Base-by-base conservation (phyloP, 768 basidiomycete genomes). In the Pisolithus microcarpus region DNA sequence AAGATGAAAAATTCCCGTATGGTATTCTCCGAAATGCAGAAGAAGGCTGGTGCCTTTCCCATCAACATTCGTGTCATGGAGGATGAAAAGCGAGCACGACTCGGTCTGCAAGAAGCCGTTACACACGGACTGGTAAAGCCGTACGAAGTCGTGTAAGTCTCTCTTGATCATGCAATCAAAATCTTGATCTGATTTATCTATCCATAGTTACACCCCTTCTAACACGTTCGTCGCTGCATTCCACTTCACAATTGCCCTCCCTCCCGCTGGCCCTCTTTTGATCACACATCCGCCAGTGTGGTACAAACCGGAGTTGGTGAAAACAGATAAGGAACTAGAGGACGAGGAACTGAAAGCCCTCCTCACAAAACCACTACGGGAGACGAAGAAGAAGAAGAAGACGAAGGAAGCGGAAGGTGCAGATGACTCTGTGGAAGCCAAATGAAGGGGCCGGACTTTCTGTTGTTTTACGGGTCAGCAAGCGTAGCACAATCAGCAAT, bases 1-100 rank as follows among this genome's bases (percentile, higher is more conserved):
- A 98, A 98, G 76, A 86, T 95, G 84, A 97, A 95, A 76, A 95
- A 88, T 56, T 94, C 93, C 40, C 87, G 95, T 56, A 81, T 86
- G n/a, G 86, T 95, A 38, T 98, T 97, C 73, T 88, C 89, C 46
- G 95, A 98, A 70, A 90, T 97, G 61, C 90, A 94, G 72, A 94
- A 92, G 77, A 98, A 97, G 71, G 91, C 96, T 38, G 95, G 95
- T 21, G 79, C 91, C 5, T 98, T 99, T 82, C 95, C 96, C 31
- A 97, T 99, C 78, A 97, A 94, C 61, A 80, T 99, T 56, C 90
- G 96, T 55, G 77, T 78, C 43, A 78, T 98, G 52, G 95, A 95
- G 56, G 95, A 98, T 63, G 95, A 98, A 78, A 94, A 94, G 72
- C 82, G 91, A 48, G 86, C 91, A 24, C 84, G 95, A 36, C 85